These are phyloP conservation scores for Ochetophila trinervis DNA, from an alignment of 306 rosid genomes.

Conservation along the genomic window DNA sequence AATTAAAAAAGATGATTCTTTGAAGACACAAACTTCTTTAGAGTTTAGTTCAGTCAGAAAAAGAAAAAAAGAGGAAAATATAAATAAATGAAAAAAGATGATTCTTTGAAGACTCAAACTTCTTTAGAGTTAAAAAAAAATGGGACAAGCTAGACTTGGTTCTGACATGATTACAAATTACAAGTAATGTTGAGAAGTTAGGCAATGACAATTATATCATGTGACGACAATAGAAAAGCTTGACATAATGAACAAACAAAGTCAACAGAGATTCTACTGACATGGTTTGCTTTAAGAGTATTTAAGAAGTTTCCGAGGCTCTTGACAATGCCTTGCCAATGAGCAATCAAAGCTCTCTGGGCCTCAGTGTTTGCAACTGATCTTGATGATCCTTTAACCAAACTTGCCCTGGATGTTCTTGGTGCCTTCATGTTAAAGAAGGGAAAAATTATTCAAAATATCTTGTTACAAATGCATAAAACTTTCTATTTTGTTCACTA, in stretches of 20 bases:
- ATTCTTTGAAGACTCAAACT: no score
- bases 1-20: neutral
- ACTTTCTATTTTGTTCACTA: neutral
- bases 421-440: constrained; percentile 74
- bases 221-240: neutral
- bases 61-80: constrained; percentile 8
- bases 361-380: constrained; percentile 79
- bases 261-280: constrained; percentile 44
- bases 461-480: constrained; percentile 18
- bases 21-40: no score
- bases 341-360: constrained; percentile 90
- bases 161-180: neutral
- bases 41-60: no score
- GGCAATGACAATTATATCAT: neutral
- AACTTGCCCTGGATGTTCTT: constrained; percentile 83
- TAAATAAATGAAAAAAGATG: neutral
- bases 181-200: neutral
- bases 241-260: neutral
- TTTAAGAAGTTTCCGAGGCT: constrained; percentile 77
- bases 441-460: constrained; percentile 4
- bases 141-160: constrained; percentile 43
- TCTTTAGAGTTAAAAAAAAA: constrained; percentile 26
- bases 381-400: constrained; percentile 90
- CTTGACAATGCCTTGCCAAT: constrained; percentile 97
- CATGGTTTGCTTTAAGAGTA: constrained; percentile 85